phyloP scores from a whole-genome alignment of 371 early-diverging fungal genomes.

The Saksenaea oblongispora region DNA sequence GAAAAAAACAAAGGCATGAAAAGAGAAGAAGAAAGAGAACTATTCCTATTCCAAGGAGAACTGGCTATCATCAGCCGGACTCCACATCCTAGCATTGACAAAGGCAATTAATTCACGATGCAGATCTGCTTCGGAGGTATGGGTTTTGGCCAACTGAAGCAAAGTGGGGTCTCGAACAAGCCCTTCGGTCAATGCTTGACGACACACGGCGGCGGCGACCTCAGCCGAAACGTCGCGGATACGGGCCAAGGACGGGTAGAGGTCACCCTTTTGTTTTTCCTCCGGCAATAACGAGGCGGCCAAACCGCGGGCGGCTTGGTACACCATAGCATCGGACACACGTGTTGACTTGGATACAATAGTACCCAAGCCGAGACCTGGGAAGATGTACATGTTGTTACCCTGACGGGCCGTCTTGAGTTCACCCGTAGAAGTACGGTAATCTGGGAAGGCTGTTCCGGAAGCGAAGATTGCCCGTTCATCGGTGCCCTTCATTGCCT shows the following conservation, averaged over 20 bases:
- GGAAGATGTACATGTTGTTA: constrained; percentile 90
- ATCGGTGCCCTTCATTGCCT: constrained; percentile 81
- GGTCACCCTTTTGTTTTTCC: constrained; percentile 63
- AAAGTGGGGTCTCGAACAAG: constrained; percentile 42
- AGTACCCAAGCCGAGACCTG: constrained; percentile 87
- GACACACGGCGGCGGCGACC: constrained; percentile 77
- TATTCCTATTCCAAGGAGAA: background rate
- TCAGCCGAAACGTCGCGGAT: constrained; percentile 80
- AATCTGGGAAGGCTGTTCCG: constrained; percentile 90
- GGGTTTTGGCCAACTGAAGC: constrained; percentile 31
- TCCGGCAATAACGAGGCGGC: constrained; percentile 70
- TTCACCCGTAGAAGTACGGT: constrained; percentile 59
- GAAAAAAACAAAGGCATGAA: background rate
- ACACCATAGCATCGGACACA: constrained; percentile 84
- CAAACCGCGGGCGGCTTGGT: constrained; percentile 78
- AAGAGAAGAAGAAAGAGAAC: background rate
- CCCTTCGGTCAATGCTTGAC: constrained; percentile 66
- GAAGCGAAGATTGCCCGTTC: constrained; percentile 88
- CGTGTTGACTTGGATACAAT: constrained; percentile 65
- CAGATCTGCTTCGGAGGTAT: constrained; percentile 20
- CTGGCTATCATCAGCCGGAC: constrained; percentile 5
- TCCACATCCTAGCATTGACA: constrained; percentile 56
- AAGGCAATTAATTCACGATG: constrained; percentile 14
- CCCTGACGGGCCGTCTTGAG: constrained; percentile 77
- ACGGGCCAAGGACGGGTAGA: constrained; percentile 83